phyloP scores from a whole-genome alignment of 2,329 filamentous ascomycete species.

The Colletotrichum scovillei region DNA sequence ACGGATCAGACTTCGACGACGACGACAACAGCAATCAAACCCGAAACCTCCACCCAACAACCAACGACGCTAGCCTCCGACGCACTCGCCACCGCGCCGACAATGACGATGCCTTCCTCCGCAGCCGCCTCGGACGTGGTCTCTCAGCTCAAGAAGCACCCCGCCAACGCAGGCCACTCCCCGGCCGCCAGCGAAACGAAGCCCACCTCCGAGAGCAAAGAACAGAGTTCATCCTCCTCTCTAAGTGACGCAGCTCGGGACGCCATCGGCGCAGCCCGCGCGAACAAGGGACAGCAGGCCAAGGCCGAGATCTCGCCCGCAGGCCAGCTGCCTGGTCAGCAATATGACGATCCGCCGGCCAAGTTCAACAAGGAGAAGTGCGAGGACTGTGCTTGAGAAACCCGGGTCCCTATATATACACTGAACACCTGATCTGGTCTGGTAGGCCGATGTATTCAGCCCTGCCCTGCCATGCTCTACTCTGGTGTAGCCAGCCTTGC shows the following conservation, averaged over 20 bases:
- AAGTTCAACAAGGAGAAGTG: constrained; percentile 21
- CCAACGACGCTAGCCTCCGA: background rate
- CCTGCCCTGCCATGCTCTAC: background rate
- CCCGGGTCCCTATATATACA: background rate
- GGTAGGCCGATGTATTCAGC: background rate
- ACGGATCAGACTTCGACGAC: background rate
- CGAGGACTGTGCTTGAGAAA: constrained; percentile 30
- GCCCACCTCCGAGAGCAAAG: background rate
- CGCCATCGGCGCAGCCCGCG: constrained; percentile 27
- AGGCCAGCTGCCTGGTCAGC: background rate
- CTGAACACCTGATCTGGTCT: background rate
- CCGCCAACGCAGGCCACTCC: constrained; percentile 8
- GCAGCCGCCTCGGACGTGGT: constrained; percentile 15
- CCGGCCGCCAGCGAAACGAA: background rate
- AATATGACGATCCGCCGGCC: background rate
- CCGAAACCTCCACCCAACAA: constrained; percentile 1
- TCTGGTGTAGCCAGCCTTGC: background rate
- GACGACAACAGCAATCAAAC: background rate
- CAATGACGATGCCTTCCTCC: constrained; percentile 1
- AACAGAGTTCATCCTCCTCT: background rate
- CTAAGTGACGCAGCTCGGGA: constrained; percentile 23
- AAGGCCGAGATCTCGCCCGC: constrained; percentile 15
- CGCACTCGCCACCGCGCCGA: background rate
- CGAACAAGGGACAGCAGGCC: constrained; percentile 34
- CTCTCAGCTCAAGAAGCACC: constrained; percentile 28